Base-by-base conservation (phyloP, 2,329 filamentous ascomycete genomes). In the Diaporthe velutina region DNA sequence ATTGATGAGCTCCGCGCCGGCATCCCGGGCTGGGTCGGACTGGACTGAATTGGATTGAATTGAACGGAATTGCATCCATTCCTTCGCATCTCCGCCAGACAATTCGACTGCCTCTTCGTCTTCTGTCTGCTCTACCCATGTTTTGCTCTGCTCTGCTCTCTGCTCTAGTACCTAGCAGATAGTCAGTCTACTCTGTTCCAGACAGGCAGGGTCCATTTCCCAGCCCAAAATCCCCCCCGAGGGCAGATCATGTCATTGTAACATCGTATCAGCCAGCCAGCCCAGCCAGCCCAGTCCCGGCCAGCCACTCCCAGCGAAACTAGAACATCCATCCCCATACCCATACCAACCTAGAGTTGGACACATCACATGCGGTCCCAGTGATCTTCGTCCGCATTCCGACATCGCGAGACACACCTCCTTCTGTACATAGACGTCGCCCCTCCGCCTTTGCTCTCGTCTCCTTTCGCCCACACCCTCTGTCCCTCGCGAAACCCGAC, bases 1-100 rank as follows among this genome's bases (percentile, higher is more conserved):
- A 67, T 67, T 67, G 42, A 50, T 66, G 61, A 66, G 61, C 61
- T 66, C 61, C 61, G 61, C 61, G 61, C 61, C 61, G 61, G 61
- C 42, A 15, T 50, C 17, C 61, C 61, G 61, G 61, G 61, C 45
- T 50, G 42, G n/a, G n/a, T n/a, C n/a, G n/a, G n/a, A n/a, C n/a
- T n/a, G 40, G 28, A 52, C 22, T 67, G 64, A 38, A 67, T 67
- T 67, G 30, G 45, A 50, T 52, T 17, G 19, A 67, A 67, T 38
- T 38, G 45, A 28, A 52, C 45, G 64, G 45, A 67, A 52, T 52
- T 52, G 64, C 64, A 35, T 17, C 45, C 64, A 67, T 67, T 67
- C 64, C 64, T 67, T 67, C 64, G 45, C 38, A 52, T 38, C 30
- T 38, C 30, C 45, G 30, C 42, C 19, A 22, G 30, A 28, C 30